Base-by-base conservation (phyloP, 768 basidiomycete species). In the Boletus vinaceobasis region DNA sequence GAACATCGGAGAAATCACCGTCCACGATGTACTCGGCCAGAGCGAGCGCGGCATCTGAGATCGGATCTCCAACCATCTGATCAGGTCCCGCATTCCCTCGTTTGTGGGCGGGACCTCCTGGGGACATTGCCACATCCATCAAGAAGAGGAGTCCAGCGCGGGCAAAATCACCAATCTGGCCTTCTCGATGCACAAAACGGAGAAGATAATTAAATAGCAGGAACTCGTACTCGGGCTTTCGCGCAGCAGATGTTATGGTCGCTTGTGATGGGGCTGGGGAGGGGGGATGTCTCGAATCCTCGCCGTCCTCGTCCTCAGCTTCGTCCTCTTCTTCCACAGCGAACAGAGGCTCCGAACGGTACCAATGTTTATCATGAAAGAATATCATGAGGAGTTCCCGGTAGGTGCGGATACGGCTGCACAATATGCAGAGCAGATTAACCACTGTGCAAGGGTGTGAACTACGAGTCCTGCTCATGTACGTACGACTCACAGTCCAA, bases 1-100 rank as follows among this genome's bases (percentile, higher is more conserved):
- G 82, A 11, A 98, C 96, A 59, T 98, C 94, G n/a, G 93, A 92
- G 69, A 97, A 96, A 71, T 98, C 96, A n/a, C 94, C 92, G 64
- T 96, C 92, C 17, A 97, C 80, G 48, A 98, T 90, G 67, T 93
- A 97, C 66, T 95, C 93, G 19, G 92, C 92, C 37, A 98, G 76
- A 8, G 91, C 89, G 40, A 95, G 77, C 1, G 89, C 88, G 1
- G 93, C 91, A 65, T 94, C 93, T 31, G 82, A 83, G 39, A 92
- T 81, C 4, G 93, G 87, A 66, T 96, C 92, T 19, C 68, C 59
- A 21, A 43, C 26, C 2, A 26, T 19, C 9, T 60, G 49, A 23
- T 64, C 60, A 19, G 63, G 45, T 5, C 63, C 62, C 5, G 56
- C 58, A 40, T 74, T 76, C 26, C 73, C 77, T 40, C 71, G 67